These are phyloP conservation scores for Haberlea rhodopensis DNA, from an alignment of 257 asterid species.

Conservation along the genomic window DNA sequence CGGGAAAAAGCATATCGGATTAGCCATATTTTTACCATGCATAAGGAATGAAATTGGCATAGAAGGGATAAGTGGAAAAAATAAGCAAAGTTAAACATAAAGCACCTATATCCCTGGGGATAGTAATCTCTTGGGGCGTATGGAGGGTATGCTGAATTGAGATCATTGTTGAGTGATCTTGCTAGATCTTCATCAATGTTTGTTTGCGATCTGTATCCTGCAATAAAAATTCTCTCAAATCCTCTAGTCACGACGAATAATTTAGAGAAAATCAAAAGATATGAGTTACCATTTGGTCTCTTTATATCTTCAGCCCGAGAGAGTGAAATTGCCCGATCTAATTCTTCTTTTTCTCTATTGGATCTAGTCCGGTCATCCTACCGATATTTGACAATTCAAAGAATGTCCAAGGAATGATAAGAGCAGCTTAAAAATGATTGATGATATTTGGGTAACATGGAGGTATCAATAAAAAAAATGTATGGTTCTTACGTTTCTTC, in stretches of 20 bases:
- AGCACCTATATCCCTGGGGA: constrained; percentile 58
- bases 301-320: too few species aligned
- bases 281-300: too few species aligned
- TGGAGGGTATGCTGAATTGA: constrained; percentile 45
- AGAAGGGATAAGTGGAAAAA: background rate
- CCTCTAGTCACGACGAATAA: background rate
- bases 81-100: constrained; percentile 3
- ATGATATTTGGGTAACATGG: too few species aligned
- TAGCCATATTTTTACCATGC: background rate
- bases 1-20: constrained; percentile 15
- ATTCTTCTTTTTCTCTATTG: constrained; percentile 67
- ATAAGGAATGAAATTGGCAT: background rate
- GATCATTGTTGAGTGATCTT: constrained; percentile 47
- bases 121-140: constrained; percentile 56
- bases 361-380: constrained; percentile 75
- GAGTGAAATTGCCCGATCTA: constrained; percentile 82
- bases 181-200: constrained; percentile 51
- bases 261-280: constrained; percentile 1
- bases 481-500: too few species aligned
- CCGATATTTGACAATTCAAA: constrained; percentile 19
- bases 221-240: constrained; percentile 2
- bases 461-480: too few species aligned
- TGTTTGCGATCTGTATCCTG: constrained; percentile 66
- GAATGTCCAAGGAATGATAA: background rate
- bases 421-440: too few species aligned